Base-by-base conservation (phyloP, 257 asterid genomes). In the Cynanchum wilfordii region DNA sequence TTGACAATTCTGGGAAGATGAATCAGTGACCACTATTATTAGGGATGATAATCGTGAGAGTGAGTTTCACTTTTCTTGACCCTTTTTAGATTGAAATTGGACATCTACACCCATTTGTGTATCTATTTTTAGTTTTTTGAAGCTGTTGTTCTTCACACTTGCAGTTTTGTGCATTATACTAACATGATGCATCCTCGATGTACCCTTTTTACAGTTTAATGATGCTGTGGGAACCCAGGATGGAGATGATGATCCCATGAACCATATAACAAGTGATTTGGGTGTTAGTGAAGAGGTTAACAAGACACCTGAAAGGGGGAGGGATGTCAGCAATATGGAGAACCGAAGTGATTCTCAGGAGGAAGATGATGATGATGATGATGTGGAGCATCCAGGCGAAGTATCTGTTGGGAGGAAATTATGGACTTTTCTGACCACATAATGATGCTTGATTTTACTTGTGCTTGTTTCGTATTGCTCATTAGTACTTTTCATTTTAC, bases 361-460 rank as follows among this genome's bases (percentile, higher is more conserved):
- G 10, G 83, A 85, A 50, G 89, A 76, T 5, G 95, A 87, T n/a
- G 93, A 79, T n/a, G 93, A 79, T 8, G 89, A 84, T n/a, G 95
- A 84, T 73, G 88, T 81, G 16, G 80, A 79, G 47, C 97, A 90
- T 80, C 97, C 96, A 0, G 99, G 99, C 58, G 85, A 95, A 85
- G 90, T n/a, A 56, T 95, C 99, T 49, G 75, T 95, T 1, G 96
- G 98, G 70, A 95, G 86, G 90, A 95, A 95, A 87, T 80, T 95
- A 30, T 92, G 98, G 99, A 95, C 85, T 56, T 92, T 95, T 76
- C 89, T 95, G 78, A 88, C 93, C 33, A 92, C 97, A 51, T 95
- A 79, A 83, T 51, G 66, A 65, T 16, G 19, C 19, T 16, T 49
- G 45, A 66, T 33, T 75, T 19, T 29, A 40, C 49, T 54, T 47